A percentile compares a stretch with the other conserved stretches of the same genome.
phyloP scores from a whole-genome alignment of 805 yeast species.

The Yarrowia divulgata region DNA sequence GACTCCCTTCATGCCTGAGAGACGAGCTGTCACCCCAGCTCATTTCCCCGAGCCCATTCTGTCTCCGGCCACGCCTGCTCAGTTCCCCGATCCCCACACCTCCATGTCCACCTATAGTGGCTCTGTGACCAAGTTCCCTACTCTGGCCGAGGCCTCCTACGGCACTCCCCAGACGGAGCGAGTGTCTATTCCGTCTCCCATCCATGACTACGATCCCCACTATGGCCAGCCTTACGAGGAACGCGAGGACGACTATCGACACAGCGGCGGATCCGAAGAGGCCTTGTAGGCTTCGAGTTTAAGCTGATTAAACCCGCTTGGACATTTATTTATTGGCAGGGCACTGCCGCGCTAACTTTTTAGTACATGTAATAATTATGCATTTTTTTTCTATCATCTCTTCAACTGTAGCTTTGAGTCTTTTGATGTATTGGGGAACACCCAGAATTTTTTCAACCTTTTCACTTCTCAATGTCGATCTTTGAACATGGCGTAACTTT shows the following conservation, averaged over 20 bases:
- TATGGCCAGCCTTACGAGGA: conserved; percentile 32
- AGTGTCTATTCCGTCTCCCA: conserved; percentile 28
- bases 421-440: background rate
- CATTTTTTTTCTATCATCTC: conserved; percentile 6
- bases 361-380: conserved; percentile 35
- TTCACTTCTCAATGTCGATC: background rate
- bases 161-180: conserved; percentile 19
- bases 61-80: conserved; percentile 27
- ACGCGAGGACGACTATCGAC: conserved; percentile 20
- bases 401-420: background rate
- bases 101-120: conserved; percentile 30
- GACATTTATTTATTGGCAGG: conserved; percentile 37
- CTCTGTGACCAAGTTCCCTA: conserved; percentile 31
- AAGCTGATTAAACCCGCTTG: conserved; percentile 21
- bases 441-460: background rate
- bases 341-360: conserved; percentile 37
- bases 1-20: conserved; percentile 25
- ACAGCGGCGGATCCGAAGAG: conserved; percentile 21
- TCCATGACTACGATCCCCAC: conserved; percentile 35
- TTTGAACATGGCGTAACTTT: background rate
- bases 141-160: conserved; percentile 24
- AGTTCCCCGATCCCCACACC: conserved; percentile 29
- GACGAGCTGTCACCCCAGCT: conserved; percentile 36
- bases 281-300: conserved; percentile 7
- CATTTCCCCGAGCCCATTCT: conserved; percentile 33